These are phyloP conservation scores for Amauroascus niger DNA, from an alignment of 2,329 filamentous ascomycete species.

Conservation along the genomic window DNA sequence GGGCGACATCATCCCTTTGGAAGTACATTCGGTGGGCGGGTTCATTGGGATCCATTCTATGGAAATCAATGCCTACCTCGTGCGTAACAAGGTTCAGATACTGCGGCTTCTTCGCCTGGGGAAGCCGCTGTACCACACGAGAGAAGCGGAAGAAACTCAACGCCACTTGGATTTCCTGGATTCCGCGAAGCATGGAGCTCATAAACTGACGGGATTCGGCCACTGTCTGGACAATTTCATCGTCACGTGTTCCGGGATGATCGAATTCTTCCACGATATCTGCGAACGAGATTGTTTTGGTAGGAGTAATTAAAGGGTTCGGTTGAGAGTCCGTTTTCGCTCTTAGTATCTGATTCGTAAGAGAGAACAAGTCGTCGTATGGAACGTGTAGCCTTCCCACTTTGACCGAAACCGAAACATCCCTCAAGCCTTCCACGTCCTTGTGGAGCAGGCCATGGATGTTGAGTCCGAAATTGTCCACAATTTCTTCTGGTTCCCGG, in stretches of 20 bases:
- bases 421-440: conserved; percentile 73
- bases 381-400: conserved; percentile 83
- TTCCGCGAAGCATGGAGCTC: conserved; percentile 77
- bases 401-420: conserved; percentile 84
- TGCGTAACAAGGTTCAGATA: conserved; percentile 88
- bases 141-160: conserved; percentile 83
- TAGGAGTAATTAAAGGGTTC: conserved; percentile 9
- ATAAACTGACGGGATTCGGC: conserved; percentile 90
- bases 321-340: conserved; percentile 19
- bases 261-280: conserved; percentile 65
- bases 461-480: conserved; percentile 81
- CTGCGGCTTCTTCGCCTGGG: conserved; percentile 59
- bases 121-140: conserved; percentile 62
- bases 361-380: conserved; percentile 66
- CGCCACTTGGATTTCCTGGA: conserved; percentile 94
- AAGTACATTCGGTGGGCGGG: conserved; percentile 99
- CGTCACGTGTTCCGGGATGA: conserved; percentile 54
- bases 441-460: conserved; percentile 85
- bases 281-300: conserved; percentile 55
- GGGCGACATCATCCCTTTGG: conserved; percentile 79
- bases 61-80: conserved; percentile 85
- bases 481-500: conserved; percentile 70
- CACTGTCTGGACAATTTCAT: conserved; percentile 67
- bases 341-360: conserved; percentile 27
- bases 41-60: conserved; percentile 82